Evolutionary conservation across 2,329 filamentous ascomycete species (phyloP).

Genomic region (Penicillium sp.): DNA sequence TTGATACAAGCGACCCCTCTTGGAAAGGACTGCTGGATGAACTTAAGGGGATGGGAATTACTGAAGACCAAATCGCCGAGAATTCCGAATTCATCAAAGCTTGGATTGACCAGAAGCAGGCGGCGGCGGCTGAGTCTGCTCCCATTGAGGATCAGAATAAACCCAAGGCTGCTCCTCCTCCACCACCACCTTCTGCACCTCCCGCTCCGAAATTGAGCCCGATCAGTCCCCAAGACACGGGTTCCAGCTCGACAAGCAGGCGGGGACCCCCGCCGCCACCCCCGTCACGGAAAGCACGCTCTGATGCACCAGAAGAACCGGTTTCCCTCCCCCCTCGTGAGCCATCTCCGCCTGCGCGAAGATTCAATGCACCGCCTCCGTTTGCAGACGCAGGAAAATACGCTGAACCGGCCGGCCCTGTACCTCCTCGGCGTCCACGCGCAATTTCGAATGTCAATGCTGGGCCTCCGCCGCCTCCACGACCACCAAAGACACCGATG

Average conservation of each 20-base stretch:
- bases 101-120: slow-evolving; percentile 64
- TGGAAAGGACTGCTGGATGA: slow-evolving; percentile 62
- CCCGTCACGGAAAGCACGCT: slow-evolving; percentile 47
- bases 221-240: slow-evolving; percentile 63
- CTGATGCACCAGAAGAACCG: slow-evolving; percentile 55
- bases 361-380: slow-evolving; percentile 82
- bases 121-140: slow-evolving; percentile 44
- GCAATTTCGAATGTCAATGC: slow-evolving; percentile 52
- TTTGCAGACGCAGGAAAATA: slow-evolving; percentile 87
- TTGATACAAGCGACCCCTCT: slow-evolving; percentile 62
- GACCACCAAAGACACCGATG: slow-evolving; percentile 68
- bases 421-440: slow-evolving; percentile 49
- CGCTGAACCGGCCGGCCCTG: slow-evolving; percentile 55
- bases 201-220: slow-evolving; percentile 46
- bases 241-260: slow-evolving; percentile 49
- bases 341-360: slow-evolving; percentile 56
- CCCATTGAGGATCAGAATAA: slow-evolving; percentile 47
- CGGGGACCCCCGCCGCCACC: slow-evolving; percentile 62
- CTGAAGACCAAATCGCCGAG: slow-evolving; percentile 65
- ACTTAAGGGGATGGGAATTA: slow-evolving; percentile 63
- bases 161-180: slow-evolving; percentile 59
- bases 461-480: slow-evolving; percentile 65
- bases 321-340: slow-evolving; percentile 63
- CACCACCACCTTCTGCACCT: slow-evolving; percentile 56
- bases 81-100: slow-evolving; percentile 67